Conservation (phyloP, 176 grass and related monocot species). For the Oryza punctata region DNA sequence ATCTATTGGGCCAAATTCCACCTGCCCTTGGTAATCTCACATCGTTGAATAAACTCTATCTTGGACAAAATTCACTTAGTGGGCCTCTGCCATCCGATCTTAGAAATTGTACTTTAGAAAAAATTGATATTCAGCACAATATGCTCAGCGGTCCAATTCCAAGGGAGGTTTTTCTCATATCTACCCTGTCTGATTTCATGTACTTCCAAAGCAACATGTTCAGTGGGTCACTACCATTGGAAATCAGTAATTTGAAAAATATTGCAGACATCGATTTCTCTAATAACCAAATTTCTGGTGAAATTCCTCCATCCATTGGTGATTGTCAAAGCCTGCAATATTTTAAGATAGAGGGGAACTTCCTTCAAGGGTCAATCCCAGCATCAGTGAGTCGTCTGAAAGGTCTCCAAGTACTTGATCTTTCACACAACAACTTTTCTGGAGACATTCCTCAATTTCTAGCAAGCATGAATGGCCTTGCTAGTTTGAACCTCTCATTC, state of each 20-base stretch:
- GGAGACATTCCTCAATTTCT: constrained; percentile 44
- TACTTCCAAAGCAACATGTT: constrained; percentile 46
- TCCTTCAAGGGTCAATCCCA: constrained; percentile 46
- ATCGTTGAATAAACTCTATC: not conserved
- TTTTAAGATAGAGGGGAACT: constrained; percentile 32
- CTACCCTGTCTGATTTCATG: too few relatives aligned
- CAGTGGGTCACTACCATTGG: constrained; percentile 38
- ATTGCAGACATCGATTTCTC: constrained; percentile 33
- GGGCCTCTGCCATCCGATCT: constrained; percentile 16
- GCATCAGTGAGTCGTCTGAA: constrained; percentile 10
- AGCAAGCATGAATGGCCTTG: constrained; percentile 5
- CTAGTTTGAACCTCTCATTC: constrained; percentile 52
- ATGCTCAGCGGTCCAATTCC: constrained; percentile 48
- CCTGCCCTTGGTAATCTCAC: constrained; percentile 16
- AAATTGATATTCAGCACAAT: constrained; percentile 33
- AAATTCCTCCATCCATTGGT: constrained; percentile 45
- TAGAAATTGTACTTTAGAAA: constrained; percentile 16
- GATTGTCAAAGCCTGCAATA: constrained; percentile 39
- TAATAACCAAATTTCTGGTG: constrained; percentile 46
- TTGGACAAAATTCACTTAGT: constrained; percentile 12
- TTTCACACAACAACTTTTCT: constrained; percentile 44
- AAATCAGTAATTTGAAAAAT: constrained; percentile 35
- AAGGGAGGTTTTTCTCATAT: constrained; percentile 24
- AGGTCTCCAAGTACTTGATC: constrained; percentile 42
- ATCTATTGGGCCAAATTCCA: constrained; percentile 17